Evolutionary conservation across 2,329 filamentous ascomycete genomes (phyloP).

Genomic region (Aspergillus uvarum): DNA sequence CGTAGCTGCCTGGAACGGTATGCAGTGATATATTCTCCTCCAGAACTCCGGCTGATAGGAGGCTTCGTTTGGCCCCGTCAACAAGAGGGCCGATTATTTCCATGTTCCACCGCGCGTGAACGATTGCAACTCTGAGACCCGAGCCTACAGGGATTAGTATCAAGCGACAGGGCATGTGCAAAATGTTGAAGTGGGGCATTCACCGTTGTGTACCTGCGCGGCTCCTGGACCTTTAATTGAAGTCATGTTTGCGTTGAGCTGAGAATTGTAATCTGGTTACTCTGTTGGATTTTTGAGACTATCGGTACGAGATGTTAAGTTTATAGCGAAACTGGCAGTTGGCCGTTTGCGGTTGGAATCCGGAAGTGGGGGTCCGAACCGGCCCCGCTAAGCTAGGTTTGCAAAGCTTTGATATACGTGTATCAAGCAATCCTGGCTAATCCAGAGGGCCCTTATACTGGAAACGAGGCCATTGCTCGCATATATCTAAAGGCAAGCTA

Average conservation of each 20-base stretch:
- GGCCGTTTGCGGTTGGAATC: not conserved
- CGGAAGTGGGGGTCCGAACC: not conserved
- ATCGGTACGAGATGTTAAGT: not conserved
- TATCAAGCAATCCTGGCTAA: no score
- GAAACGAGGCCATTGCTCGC: no score
- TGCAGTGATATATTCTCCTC: constrained; percentile 86
- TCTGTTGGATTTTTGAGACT: not conserved
- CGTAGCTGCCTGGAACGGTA: constrained; percentile 90
- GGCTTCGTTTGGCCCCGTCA: constrained; percentile 73
- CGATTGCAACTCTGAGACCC: constrained; percentile 83
- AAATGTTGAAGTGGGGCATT: constrained; percentile 2
- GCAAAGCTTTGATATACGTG: no score
- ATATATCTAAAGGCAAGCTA: no score
- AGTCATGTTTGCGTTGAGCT: constrained; percentile 41
- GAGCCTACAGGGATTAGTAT: constrained; percentile 51
- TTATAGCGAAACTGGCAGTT: no score
- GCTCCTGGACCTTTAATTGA: constrained; percentile 64
- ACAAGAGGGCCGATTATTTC: constrained; percentile 84
- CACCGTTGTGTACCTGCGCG: constrained; percentile 58
- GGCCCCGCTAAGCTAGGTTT: not conserved
- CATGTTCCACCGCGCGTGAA: constrained; percentile 94
- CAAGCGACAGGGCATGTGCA: constrained; percentile 11
- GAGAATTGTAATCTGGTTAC: not conserved
- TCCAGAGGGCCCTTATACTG: no score
- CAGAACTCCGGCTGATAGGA: constrained; percentile 76